Percentiles rank a stretch among this genome's conserved stretches.
These are phyloP conservation scores for Dioszegia crocea DNA, from an alignment of 768 basidiomycete genomes.

Conservation along the genomic window DNA sequence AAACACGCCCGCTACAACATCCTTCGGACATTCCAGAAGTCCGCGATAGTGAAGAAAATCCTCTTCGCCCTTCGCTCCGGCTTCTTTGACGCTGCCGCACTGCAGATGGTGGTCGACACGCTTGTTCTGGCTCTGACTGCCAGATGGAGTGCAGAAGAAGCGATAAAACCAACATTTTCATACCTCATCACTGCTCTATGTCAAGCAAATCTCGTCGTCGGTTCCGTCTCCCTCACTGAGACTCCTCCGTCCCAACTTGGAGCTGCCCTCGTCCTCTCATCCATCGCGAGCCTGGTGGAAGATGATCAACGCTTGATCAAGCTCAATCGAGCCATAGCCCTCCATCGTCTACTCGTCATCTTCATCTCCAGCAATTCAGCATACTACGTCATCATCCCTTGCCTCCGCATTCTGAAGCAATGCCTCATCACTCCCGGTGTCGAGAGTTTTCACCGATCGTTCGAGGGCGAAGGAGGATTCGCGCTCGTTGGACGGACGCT, in stretches of 20 bases:
- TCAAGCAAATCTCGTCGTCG: slow-evolving; percentile 22
- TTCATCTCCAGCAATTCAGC: slow-evolving; percentile 75
- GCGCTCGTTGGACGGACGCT: slow-evolving; percentile 65
- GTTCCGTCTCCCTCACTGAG: slow-evolving; percentile 11
- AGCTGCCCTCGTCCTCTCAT: slow-evolving; percentile 57
- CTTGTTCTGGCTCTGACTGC: slow-evolving; percentile 29
- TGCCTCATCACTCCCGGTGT: slow-evolving; percentile 54
- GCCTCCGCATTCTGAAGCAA: slow-evolving; percentile 34
- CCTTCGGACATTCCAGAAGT: slow-evolving; percentile 66
- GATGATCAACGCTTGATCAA: slow-evolving; percentile 60
- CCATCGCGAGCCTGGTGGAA: slow-evolving; percentile 62
- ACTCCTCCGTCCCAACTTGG: slow-evolving; percentile 34
- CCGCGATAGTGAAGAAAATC: slow-evolving; percentile 67
- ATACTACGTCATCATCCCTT: slow-evolving; percentile 49
- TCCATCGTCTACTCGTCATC: slow-evolving; percentile 72
- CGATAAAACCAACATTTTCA: slow-evolving; percentile 75
- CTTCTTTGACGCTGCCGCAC: slow-evolving; percentile 65
- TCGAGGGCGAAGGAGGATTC: slow-evolving; percentile 83
- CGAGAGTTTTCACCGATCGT: slow-evolving; percentile 74
- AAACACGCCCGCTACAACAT: slow-evolving; percentile 73
- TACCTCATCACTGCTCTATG: slow-evolving; percentile 78
- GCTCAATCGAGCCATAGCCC: slow-evolving; percentile 68
- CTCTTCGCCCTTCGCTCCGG: slow-evolving; percentile 77
- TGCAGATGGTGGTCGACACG: slow-evolving; percentile 57
- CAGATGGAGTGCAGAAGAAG: slow-evolving; percentile 45